These are phyloP conservation scores for Abelmoschus esculentus DNA, from an alignment of 345 rosid genomes.

Conservation along the genomic window DNA sequence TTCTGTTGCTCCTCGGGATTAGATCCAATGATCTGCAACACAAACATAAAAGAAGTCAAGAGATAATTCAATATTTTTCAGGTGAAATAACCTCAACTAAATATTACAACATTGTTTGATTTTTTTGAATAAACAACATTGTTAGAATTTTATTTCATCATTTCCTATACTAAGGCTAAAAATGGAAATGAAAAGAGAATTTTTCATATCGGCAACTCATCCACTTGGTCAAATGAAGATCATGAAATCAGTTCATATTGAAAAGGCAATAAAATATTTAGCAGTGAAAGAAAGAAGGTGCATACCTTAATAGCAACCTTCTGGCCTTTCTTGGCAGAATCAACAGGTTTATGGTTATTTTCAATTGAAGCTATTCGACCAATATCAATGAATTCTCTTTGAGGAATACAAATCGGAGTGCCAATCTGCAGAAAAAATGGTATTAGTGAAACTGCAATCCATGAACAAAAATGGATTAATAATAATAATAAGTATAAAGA, in stretches of 20 bases:
- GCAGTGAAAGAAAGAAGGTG: background rate
- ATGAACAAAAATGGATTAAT: background rate
- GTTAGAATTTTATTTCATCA: background rate
- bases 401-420: slow-evolving; percentile 84
- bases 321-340: slow-evolving; percentile 69
- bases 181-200: background rate
- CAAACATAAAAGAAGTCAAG: background rate
- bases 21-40: slow-evolving; percentile 53
- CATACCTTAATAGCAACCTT: slow-evolving; percentile 84
- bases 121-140: background rate
- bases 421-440: slow-evolving; percentile 49
- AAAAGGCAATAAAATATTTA: slow-evolving; percentile 1
- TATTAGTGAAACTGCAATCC: background rate
- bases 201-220: background rate
- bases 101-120: background rate
- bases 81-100: background rate
- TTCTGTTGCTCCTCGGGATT: slow-evolving; percentile 84
- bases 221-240: background rate
- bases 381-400: slow-evolving; percentile 67
- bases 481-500: background rate
- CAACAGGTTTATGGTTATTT: slow-evolving; percentile 66
- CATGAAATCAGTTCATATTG: background rate
- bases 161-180: background rate
- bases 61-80: too few relatives aligned
- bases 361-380: slow-evolving; percentile 85